Evolutionary conservation across 441 rosid species (phyloP).

Genomic region (Croton laevigatus): DNA sequence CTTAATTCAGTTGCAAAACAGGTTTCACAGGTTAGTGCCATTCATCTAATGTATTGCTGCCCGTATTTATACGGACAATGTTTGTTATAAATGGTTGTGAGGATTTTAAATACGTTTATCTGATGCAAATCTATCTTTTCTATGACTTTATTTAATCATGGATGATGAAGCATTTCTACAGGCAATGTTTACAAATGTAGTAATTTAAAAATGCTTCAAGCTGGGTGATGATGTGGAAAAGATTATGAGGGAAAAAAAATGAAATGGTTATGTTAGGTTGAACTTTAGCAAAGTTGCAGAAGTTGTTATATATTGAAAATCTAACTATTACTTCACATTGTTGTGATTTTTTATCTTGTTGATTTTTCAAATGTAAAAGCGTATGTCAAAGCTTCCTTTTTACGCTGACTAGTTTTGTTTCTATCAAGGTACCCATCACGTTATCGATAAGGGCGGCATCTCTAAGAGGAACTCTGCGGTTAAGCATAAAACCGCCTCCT

Average conservation of each 20-base stretch:
- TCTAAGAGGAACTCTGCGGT: conserved; percentile 75
- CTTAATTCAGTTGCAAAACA: conserved; percentile 76
- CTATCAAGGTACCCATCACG: conserved; percentile 72
- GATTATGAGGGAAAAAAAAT: neutral
- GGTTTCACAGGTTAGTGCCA: conserved; percentile 77
- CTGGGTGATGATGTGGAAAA: neutral
- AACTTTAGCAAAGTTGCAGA: neutral
- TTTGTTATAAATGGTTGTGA: neutral
- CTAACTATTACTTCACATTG: neutral
- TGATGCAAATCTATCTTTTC: neutral
- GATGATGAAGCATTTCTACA: neutral
- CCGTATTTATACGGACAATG: neutral
- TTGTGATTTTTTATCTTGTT: neutral
- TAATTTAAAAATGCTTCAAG: conserved; percentile 1
- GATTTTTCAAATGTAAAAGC: neutral
- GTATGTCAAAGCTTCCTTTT: conserved; percentile 7
- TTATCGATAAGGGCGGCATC: conserved; percentile 76
- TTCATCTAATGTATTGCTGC: neutral
- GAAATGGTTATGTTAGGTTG: neutral
- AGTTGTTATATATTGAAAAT: neutral
- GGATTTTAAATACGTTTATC: neutral
- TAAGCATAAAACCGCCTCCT: conserved; percentile 90
- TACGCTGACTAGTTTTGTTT: conserved; percentile 1
- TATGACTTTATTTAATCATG: neutral
- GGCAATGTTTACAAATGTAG: neutral